Conservation (phyloP, 352 stramenopile genomes). For the Phytophthora foliorum region DNA sequence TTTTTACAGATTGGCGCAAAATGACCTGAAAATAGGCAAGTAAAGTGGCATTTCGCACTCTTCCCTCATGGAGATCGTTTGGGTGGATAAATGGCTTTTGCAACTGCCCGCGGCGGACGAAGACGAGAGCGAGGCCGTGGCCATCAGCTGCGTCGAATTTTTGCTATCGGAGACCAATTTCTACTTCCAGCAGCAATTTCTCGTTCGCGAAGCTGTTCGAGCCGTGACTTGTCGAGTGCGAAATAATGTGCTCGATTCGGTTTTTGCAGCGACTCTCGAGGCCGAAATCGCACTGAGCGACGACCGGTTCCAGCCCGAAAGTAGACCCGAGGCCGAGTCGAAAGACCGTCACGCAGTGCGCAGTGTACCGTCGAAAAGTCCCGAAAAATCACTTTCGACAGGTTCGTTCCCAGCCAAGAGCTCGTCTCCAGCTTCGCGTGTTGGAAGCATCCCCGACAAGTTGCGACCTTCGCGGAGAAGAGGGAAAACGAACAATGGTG, state of each 20-base stretch:
- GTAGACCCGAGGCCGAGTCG: conserved; percentile 27
- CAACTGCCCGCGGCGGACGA: conserved; percentile 49
- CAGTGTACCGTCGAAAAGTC: conserved; percentile 49
- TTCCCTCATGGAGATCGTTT: conserved; percentile 57
- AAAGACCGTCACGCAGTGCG: conserved; percentile 63
- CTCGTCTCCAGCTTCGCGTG: conserved; percentile 22
- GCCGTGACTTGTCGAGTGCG: conserved; percentile 36
- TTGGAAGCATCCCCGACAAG: conserved; percentile 24
- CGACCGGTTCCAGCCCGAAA: conserved; percentile 38
- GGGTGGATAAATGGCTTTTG: conserved; percentile 44
- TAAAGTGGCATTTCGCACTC: neutral
- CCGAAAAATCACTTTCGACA: conserved; percentile 28
- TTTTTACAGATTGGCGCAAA: neutral
- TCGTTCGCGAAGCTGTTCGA: conserved; percentile 35
- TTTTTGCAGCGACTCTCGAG: conserved; percentile 40
- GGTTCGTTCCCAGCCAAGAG: neutral
- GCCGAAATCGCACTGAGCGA: conserved; percentile 29
- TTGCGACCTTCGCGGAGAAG: conserved; percentile 12
- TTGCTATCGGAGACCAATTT: conserved; percentile 73
- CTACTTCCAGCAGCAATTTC: conserved; percentile 55
- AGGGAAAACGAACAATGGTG: conserved; percentile 23
- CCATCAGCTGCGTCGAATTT: conserved; percentile 54
- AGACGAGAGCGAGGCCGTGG: conserved; percentile 68
- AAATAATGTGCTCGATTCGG: conserved; percentile 50
- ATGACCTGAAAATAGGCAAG: conserved; percentile 12